Evolutionary conservation across 352 stramenopile species (phyloP).

Genomic region (Globisporangium alternatum): DNA sequence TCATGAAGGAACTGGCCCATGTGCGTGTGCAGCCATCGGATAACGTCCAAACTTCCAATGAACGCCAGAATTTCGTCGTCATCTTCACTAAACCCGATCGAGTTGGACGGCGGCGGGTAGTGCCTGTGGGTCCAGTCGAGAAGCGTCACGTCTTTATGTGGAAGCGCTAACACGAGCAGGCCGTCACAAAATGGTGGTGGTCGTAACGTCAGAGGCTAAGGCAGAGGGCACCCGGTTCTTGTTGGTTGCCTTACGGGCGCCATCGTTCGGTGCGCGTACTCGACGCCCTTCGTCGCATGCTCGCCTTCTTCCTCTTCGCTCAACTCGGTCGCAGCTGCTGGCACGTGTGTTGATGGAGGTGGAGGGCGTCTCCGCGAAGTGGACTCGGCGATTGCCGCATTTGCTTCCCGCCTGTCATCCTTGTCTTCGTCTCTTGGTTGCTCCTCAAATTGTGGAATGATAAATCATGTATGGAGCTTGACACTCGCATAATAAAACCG

Average conservation of each 20-base stretch:
- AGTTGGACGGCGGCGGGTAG: not conserved
- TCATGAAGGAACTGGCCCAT: not conserved
- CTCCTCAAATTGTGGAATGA: too few species aligned
- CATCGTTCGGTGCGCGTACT: not conserved
- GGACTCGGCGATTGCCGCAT: too few species aligned
- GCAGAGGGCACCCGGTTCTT: not conserved
- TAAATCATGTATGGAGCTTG: too few species aligned
- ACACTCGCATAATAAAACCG: too few species aligned
- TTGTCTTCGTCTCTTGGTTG: too few species aligned
- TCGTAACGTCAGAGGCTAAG: not conserved
- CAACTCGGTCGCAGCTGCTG: not conserved
- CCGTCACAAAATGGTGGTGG: not conserved
- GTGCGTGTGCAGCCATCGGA: slow-evolving; percentile 6
- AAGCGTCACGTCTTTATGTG: not conserved
- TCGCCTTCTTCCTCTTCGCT: not conserved
- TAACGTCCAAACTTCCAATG: not conserved
- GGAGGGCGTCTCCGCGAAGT: too few species aligned
- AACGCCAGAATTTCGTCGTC: not conserved
- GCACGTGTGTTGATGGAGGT: too few species aligned
- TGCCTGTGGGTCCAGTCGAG: not conserved
- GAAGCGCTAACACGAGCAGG: not conserved
- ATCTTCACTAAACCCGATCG: not conserved
- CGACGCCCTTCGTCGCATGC: too few species aligned
- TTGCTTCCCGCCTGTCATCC: too few species aligned
- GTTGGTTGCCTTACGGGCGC: not conserved